phyloP scores from a whole-genome alignment of 225 moss, liverwort and hornwort species.

The Bryum argenteum region DNA sequence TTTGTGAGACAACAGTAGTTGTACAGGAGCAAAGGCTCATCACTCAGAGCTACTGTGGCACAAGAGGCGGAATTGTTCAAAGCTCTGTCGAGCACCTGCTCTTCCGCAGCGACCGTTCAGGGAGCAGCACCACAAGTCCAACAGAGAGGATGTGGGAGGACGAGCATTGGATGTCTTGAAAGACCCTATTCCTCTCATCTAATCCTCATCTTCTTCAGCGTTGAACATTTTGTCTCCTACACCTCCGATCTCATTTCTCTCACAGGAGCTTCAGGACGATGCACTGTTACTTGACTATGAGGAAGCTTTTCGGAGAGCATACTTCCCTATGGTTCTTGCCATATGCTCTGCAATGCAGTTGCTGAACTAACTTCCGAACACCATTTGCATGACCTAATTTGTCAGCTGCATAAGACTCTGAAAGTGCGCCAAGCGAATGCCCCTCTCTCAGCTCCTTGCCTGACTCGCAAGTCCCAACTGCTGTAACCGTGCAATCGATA shows the following conservation, averaged over 20 bases:
- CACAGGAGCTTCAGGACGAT: constrained; percentile 40
- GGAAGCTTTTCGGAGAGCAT: constrained; percentile 44
- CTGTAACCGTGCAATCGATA: no score
- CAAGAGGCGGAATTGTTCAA: constrained; percentile 41
- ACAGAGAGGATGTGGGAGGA: constrained; percentile 44
- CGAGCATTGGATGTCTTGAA: constrained; percentile 38
- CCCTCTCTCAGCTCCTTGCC: no score
- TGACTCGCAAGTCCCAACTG: no score
- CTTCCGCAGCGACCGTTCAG: no score
- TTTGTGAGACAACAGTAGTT: no score
- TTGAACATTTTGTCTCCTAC: constrained; percentile 43
- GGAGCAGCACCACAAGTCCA: no score
- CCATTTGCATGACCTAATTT: no score
- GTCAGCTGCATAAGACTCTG: no score
- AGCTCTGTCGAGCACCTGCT: constrained; percentile 48
- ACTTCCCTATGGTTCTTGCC: constrained; percentile 61
- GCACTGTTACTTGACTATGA: constrained; percentile 34
- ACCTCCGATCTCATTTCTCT: constrained; percentile 48
- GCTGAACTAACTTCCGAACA: no score
- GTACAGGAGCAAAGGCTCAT: no score
- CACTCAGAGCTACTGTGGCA: no score
- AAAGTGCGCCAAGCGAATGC: no score
- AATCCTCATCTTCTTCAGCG: constrained; percentile 29
- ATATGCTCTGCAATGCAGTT: constrained; percentile 67
- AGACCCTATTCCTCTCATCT: constrained; percentile 28